phyloP scores from a whole-genome alignment of 1,284 basidiomycete genomes.

The Apiotrichum gracile region DNA sequence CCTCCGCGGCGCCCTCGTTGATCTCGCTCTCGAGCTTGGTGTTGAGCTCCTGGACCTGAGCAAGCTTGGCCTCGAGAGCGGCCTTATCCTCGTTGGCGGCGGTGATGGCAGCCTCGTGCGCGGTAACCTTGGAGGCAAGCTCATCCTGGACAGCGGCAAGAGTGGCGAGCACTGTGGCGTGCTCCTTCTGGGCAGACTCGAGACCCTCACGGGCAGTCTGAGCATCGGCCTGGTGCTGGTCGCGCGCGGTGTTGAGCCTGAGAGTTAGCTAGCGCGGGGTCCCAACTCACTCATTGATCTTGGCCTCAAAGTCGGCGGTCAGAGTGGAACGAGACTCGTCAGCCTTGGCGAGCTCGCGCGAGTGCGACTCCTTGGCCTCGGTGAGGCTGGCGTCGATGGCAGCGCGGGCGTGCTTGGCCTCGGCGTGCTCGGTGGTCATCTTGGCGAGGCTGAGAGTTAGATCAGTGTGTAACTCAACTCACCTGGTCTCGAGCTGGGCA shows the following conservation, averaged over 20 bases:
- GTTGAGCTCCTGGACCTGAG: slow-evolving; percentile 15
- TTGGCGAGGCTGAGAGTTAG: slow-evolving; percentile 3
- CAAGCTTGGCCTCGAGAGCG: slow-evolving; percentile 21
- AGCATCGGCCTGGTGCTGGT: slow-evolving; percentile 17
- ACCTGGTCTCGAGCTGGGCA: slow-evolving; percentile 26
- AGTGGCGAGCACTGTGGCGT: slow-evolving; percentile 3
- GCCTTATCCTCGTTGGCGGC: slow-evolving; percentile 5
- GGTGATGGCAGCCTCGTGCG: slow-evolving; percentile 8
- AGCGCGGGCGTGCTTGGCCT: slow-evolving; percentile 4
- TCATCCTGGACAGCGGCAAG: slow-evolving; percentile 11
- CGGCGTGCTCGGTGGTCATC: slow-evolving; percentile 7
- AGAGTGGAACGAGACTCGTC: slow-evolving; percentile 3
- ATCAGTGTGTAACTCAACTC: slow-evolving; percentile 3
- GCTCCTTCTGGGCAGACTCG: slow-evolving; percentile 2
- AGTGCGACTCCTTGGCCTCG: slow-evolving; percentile 10
- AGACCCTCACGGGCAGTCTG: slow-evolving; percentile 4
- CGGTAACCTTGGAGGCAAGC: slow-evolving; percentile 10
- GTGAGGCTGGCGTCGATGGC: slow-evolving; percentile 8
- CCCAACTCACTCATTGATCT: slow-evolving; percentile 13
- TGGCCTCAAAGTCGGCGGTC: slow-evolving; percentile 6
- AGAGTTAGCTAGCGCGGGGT: neutral
- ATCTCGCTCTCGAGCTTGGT: slow-evolving; percentile 21
- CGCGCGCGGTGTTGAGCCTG: slow-evolving; percentile 14
- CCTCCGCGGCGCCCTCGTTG: slow-evolving; percentile 21
- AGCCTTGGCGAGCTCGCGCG: slow-evolving; percentile 1